phyloP scores from a whole-genome alignment of 306 rosid species.

The Pyrus bretschneideri region DNA sequence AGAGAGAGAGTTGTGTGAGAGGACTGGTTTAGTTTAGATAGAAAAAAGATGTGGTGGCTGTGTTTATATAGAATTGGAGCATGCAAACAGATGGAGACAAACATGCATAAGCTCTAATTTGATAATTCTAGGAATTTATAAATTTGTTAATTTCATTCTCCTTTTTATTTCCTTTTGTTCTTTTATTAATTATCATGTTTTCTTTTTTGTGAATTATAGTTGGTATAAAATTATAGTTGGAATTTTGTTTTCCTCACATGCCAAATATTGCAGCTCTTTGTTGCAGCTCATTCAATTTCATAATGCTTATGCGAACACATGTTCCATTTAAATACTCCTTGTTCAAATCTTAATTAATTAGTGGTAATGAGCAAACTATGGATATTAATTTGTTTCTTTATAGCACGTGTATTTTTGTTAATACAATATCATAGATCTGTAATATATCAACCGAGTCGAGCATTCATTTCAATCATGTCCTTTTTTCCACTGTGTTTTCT shows the following conservation, averaged over 20 bases:
- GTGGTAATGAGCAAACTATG: not conserved
- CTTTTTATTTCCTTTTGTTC: not conserved
- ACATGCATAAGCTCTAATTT: slow-evolving; percentile 10
- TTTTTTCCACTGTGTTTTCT: no score
- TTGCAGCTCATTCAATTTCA: slow-evolving; percentile 22
- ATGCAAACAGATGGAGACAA: slow-evolving; percentile 2
- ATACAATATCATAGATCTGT: no score
- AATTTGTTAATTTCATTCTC: slow-evolving; percentile 24
- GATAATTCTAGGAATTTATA: slow-evolving; percentile 17
- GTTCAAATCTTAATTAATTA: slow-evolving; percentile 3
- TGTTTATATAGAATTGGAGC: slow-evolving; percentile 38
- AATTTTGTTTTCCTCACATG: slow-evolving; percentile 24
- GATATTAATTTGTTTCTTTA: no score
- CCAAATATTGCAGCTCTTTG: slow-evolving; percentile 27
- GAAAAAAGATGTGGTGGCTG: slow-evolving; percentile 25
- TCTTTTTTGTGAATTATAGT: slow-evolving; percentile 48
- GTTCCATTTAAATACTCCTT: slow-evolving; percentile 13
- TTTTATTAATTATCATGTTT: slow-evolving; percentile 24
- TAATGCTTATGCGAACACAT: slow-evolving; percentile 12
- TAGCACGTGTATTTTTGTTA: no score
- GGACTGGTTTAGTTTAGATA: slow-evolving; percentile 8
- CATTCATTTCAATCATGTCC: no score
- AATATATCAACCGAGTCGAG: no score
- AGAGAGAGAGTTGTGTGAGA: not conserved
- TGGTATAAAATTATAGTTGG: slow-evolving; percentile 38